Base-by-base conservation (phyloP, 2,329 filamentous ascomycete genomes). In the Exophiala mesophila region DNA sequence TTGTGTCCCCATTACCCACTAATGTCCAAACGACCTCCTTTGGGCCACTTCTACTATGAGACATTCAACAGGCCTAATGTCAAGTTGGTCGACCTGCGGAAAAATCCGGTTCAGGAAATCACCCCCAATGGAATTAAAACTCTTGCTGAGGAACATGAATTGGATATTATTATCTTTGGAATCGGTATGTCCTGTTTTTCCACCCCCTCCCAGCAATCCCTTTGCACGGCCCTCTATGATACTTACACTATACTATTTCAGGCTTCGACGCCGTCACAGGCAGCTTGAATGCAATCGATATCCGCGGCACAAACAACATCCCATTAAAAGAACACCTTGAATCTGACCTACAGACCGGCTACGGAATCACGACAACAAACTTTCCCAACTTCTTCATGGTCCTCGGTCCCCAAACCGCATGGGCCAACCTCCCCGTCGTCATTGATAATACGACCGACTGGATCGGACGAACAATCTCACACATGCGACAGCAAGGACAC, bases 1-100 rank as follows among this genome's bases (percentile, higher is more conserved):
- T 63, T 80, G 4, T 75, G 74, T 0, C 77, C 77, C 0, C 48
- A 64, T 35, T 43, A 48, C 29, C 45, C 53, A 12, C 42, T 44
- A 6, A 48, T 47, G 13, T 39, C 49, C 3, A 54, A 55, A 3
- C 51, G 57, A 3, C 51, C 55, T 0, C 49, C 50, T 5, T 40
- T 47, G 4, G 57, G 50, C 8, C 37, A 44, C 13, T 46, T 45
- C 7, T 59, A 56, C 41, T 59, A 51, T 36, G 53, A 57, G 19
- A 17, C 40, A 8, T 59, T 52, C 41, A 68, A 74, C 47, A 61
- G 61, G 12, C 55, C 61, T 1, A 68, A 72, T 20, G 70, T 77
- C 2, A 50, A 67, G 2, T 52, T 77, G 1, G 62, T 77, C 1
- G 61, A 70, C 33, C 49, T 74, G 12, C 69, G 66, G 5, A 52